Conservation (phyloP, 805 yeast genomes). For the Wickerhamiella australiensis region DNA sequence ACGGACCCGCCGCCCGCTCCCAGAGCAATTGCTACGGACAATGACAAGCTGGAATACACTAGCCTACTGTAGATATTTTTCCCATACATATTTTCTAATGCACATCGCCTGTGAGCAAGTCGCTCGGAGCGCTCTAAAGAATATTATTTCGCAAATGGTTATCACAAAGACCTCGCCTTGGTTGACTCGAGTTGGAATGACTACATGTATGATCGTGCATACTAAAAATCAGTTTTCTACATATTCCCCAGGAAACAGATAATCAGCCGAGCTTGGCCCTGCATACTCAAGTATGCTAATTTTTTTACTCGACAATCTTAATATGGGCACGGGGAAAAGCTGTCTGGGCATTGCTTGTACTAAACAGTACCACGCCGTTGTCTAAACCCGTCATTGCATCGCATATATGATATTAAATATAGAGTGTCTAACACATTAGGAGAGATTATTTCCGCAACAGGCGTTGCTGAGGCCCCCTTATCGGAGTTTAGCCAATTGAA, state of each 20-base stretch:
- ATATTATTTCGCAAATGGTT: background rate
- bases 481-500: background rate
- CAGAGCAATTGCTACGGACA: too few species aligned
- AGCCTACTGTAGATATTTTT: background rate
- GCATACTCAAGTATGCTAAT: background rate
- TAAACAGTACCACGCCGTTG: background rate
- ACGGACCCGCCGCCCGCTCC: too few species aligned
- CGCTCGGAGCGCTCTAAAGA: background rate
- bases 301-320: background rate
- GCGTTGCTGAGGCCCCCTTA: background rate
- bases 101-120: background rate
- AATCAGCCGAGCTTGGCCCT: background rate
- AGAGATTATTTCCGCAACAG: background rate
- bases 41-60: background rate
- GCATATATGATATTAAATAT: background rate
- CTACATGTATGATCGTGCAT: background rate
- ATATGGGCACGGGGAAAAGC: too few species aligned
- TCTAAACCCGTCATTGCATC: background rate
- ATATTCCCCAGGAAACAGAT: slow-evolving; percentile 1
- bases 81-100: background rate
- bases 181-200: background rate
- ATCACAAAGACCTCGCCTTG: background rate
- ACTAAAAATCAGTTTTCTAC: background rate
- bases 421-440: background rate
- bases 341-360: too few species aligned